A percentile compares a stretch with the other conserved stretches of the same genome.
phyloP scores from a whole-genome alignment of 78 protist species.

The Creolimax fragrantissima region DNA sequence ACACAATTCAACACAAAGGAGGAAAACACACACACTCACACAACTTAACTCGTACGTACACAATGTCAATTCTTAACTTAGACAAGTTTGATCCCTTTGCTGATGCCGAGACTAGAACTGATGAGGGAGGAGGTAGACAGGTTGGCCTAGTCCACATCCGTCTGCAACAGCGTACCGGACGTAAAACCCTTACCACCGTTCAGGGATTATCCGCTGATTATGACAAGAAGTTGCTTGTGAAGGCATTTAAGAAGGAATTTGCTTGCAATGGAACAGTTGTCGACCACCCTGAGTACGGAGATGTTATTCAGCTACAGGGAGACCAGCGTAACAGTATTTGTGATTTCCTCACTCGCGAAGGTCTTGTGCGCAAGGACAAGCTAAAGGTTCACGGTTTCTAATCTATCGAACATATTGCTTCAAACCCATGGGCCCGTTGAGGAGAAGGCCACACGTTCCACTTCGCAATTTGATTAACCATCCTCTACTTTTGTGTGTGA shows the following conservation, averaged over 20 bases:
- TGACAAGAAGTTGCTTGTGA: constrained; percentile 24
- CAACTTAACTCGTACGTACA: too few species aligned
- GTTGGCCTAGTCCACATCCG: constrained; percentile 44
- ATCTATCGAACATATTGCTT: too few species aligned
- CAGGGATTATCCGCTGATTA: constrained; percentile 30
- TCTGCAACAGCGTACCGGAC: constrained; percentile 58
- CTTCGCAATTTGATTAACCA: too few species aligned
- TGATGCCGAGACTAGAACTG: neutral
- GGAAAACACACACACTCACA: too few species aligned
- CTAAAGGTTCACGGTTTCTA: constrained; percentile 23
- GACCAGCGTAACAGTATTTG: constrained; percentile 39
- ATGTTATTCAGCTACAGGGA: constrained; percentile 49
- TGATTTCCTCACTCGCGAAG: constrained; percentile 20
- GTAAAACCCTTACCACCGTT: constrained; percentile 48
- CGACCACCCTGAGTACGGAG: constrained; percentile 36
- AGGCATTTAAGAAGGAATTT: constrained; percentile 39
- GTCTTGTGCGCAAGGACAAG: constrained; percentile 20
- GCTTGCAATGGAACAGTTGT: constrained; percentile 51
- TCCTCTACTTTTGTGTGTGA: too few species aligned
- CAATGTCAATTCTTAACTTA: neutral
- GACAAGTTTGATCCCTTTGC: constrained; percentile 15
- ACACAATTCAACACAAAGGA: too few species aligned
- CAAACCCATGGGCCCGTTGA: too few species aligned
- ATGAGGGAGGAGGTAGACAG: neutral
- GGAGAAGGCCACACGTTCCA: too few species aligned